A percentile compares a stretch with the other conserved stretches of the same genome.
phyloP scores from a whole-genome alignment of 345 rosid genomes.

The Ailanthus altissimus region DNA sequence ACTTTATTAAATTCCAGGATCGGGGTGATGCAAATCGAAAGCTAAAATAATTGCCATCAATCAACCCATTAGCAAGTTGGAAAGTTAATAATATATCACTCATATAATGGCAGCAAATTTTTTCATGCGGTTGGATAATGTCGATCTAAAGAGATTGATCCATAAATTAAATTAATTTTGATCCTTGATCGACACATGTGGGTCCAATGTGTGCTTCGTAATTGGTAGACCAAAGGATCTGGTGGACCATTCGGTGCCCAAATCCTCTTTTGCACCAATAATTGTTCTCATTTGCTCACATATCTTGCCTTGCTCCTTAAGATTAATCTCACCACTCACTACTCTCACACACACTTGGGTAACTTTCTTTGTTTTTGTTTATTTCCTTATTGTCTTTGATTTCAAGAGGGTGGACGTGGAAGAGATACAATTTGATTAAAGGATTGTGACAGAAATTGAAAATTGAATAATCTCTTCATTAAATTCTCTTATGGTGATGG shows the following conservation, averaged over 20 bases:
- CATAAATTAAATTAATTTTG: neutral
- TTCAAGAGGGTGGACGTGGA: too few species aligned
- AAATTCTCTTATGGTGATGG: too few species aligned
- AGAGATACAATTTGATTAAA: too few species aligned
- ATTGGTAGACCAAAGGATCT: constrained; percentile 11
- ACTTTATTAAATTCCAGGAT: too few species aligned
- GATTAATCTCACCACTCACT: neutral
- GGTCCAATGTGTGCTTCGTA: neutral
- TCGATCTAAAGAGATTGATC: neutral
- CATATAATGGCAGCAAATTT: neutral
- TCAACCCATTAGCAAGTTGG: neutral
- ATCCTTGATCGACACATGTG: neutral
- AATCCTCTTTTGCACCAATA: neutral
- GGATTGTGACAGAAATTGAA: too few species aligned
- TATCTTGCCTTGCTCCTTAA: neutral
- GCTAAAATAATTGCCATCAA: neutral
- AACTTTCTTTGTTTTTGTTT: too few species aligned
- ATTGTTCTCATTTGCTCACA: neutral
- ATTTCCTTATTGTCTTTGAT: too few species aligned
- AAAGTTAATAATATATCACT: neutral
- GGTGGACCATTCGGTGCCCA: neutral
- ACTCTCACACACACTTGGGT: too few species aligned
- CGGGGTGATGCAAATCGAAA: neutral
- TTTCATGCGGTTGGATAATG: constrained; percentile 2
- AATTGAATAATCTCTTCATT: too few species aligned